A percentile compares a stretch with the other conserved stretches of the same genome.
These are phyloP conservation scores for Psidium guajava DNA, from an alignment of 345 rosid genomes.

Conservation along the genomic window DNA sequence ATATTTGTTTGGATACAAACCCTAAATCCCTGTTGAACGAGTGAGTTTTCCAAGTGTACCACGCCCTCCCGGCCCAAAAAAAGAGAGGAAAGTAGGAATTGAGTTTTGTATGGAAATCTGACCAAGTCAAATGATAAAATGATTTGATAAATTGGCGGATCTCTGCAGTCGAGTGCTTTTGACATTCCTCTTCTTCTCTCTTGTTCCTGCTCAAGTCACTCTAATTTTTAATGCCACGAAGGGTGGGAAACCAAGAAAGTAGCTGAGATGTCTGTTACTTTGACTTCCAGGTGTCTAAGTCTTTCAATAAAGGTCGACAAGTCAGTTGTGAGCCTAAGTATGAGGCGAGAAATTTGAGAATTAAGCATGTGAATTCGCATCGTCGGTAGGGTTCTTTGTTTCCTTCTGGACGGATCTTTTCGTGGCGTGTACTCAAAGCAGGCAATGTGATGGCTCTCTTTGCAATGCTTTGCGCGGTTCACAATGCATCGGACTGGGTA, in stretches of 20 bases:
- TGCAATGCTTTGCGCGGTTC: not conserved
- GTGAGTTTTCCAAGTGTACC: not conserved
- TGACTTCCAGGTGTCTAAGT: not conserved
- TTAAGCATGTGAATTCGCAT: conserved; percentile 28
- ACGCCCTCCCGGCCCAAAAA: not conserved
- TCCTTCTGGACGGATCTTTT: conserved; percentile 1
- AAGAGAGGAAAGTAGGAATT: not conserved
- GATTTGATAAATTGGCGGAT: not conserved
- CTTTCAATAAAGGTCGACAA: not conserved
- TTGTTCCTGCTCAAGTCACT: not conserved
- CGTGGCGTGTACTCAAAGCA: conserved; percentile 39
- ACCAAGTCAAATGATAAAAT: not conserved
- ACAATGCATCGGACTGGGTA: not conserved
- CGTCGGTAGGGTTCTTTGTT: conserved; percentile 14
- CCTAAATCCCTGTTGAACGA: not conserved
- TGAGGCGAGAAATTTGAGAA: not conserved
- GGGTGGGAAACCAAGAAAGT: not conserved
- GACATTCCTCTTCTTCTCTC: not conserved
- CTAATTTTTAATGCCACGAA: not conserved
- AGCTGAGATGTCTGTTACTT: conserved; percentile 22
- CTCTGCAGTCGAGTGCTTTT: not conserved
- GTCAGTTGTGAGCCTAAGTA: not conserved
- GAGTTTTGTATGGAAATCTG: not conserved
- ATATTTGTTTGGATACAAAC: not conserved
- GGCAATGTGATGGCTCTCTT: not conserved